These are phyloP conservation scores for Erythrophleum fordii DNA, from an alignment of 306 rosid species.

Conservation along the genomic window DNA sequence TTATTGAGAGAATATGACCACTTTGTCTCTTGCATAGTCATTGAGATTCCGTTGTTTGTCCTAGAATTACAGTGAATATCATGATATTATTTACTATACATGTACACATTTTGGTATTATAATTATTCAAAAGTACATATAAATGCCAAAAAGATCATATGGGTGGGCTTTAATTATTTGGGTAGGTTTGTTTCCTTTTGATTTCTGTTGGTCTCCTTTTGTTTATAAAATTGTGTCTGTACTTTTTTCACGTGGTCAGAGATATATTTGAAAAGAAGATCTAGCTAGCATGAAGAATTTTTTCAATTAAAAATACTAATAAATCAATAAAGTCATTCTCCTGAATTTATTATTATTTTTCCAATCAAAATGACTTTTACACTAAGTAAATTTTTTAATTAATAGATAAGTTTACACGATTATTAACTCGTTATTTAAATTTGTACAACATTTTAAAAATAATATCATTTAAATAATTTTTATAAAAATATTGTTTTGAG, in stretches of 20 bases:
- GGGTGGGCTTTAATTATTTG: background rate
- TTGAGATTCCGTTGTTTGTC: conserved; percentile 10
- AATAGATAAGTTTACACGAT: too few relatives aligned
- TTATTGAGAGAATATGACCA: background rate
- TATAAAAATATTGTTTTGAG: too few relatives aligned
- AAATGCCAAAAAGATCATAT: conserved; percentile 13
- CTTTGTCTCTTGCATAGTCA: background rate
- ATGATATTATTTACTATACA: background rate
- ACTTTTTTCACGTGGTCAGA: conserved; percentile 50
- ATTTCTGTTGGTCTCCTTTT: conserved; percentile 30
- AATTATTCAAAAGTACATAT: background rate
- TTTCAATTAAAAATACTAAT: background rate
- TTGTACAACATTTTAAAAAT: too few relatives aligned
- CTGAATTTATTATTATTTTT: background rate
- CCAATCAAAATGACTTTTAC: background rate
- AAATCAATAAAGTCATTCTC: background rate
- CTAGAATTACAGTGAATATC: conserved; percentile 11
- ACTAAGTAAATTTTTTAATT: background rate
- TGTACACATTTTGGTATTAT: background rate
- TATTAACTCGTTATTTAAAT: too few relatives aligned
- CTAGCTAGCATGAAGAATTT: conserved; percentile 5
- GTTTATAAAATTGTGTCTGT: conserved; percentile 24
- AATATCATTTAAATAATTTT: too few relatives aligned
- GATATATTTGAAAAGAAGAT: conserved; percentile 31
- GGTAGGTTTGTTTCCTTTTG: conserved; percentile 7